Conservation (phyloP, 768 basidiomycete genomes). For the Myochromella boudieri region DNA sequence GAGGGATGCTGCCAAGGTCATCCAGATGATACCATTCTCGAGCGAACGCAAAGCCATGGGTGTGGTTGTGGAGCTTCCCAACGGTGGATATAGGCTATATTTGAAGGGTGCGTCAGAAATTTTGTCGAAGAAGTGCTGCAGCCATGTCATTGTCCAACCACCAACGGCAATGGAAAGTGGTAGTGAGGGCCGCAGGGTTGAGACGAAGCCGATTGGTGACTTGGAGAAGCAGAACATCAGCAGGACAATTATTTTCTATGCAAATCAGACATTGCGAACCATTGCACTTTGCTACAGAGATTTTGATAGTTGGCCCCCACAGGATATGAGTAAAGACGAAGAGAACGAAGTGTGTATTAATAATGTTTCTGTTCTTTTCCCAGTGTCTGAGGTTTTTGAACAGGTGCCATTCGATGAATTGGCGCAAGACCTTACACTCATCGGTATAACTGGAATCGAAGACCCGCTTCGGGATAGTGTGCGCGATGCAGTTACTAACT, state of each 20-base stretch:
- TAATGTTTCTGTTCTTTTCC: not conserved
- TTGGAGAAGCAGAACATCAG: conserved; percentile 79
- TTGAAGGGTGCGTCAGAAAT: conserved; percentile 96
- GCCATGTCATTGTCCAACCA: conserved; percentile 68
- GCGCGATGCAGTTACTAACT: conserved; percentile 82
- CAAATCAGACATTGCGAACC: conserved; percentile 92
- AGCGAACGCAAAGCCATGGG: conserved; percentile 96
- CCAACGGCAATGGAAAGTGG: conserved; percentile 21
- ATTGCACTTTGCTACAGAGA: conserved; percentile 94
- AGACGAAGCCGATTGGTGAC: conserved; percentile 61
- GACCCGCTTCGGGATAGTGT: conserved; percentile 94
- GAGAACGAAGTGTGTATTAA: conserved; percentile 50
- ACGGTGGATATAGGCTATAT: conserved; percentile 65
- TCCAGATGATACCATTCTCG: conserved; percentile 93
- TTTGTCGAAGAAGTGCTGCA: conserved; percentile 71
- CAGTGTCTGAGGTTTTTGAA: conserved; percentile 14
- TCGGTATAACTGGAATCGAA: conserved; percentile 93
- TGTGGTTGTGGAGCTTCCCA: conserved; percentile 66
- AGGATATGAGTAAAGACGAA: conserved; percentile 34
- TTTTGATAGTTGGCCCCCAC: conserved; percentile 83
- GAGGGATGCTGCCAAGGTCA: conserved; percentile 57
- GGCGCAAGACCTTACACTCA: conserved; percentile 73
- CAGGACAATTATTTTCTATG: conserved; percentile 96
- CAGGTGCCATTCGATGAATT: conserved; percentile 73
- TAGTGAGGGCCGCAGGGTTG: conserved; percentile 34